These are phyloP conservation scores for Cronartium quercuum DNA, from an alignment of 1,284 basidiomycete species.

Conservation along the genomic window DNA sequence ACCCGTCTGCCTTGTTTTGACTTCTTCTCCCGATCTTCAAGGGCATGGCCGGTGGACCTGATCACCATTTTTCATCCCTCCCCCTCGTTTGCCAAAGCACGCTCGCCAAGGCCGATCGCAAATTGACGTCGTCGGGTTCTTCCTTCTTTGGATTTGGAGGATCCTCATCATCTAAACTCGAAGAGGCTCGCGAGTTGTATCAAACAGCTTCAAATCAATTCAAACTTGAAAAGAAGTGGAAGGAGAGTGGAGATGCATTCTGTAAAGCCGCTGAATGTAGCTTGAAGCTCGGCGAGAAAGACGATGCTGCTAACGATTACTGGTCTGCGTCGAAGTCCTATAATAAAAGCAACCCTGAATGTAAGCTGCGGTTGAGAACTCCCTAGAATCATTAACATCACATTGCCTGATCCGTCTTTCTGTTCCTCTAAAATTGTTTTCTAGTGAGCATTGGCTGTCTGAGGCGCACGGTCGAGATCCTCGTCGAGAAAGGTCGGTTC, in stretches of 20 bases:
- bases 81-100: slow-evolving; percentile 3
- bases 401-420: background rate
- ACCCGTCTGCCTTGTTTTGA: background rate
- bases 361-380: slow-evolving; percentile 54
- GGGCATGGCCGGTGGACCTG: no score
- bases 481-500: slow-evolving; percentile 81
- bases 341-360: slow-evolving; percentile 75
- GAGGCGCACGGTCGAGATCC: slow-evolving; percentile 72
- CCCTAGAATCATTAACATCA: background rate
- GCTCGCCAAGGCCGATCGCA: slow-evolving; percentile 32
- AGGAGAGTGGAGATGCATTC: slow-evolving; percentile 80
- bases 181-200: slow-evolving; percentile 39
- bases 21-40: background rate
- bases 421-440: background rate
- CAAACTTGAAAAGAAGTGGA: slow-evolving; percentile 88
- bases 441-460: slow-evolving; percentile 87
- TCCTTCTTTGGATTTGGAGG: slow-evolving; percentile 68
- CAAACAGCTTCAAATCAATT: slow-evolving; percentile 75
- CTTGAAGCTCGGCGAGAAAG: slow-evolving; percentile 72
- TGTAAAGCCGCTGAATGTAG: slow-evolving; percentile 84
- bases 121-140: slow-evolving; percentile 16
- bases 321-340: slow-evolving; percentile 93
- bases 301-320: slow-evolving; percentile 92
- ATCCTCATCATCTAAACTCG: slow-evolving; percentile 58
- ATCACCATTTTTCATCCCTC: background rate